Percentiles rank a stretch among this genome's conserved stretches.
Conservation (phyloP, 805 yeast genomes). For the Kuraishia cidri region DNA sequence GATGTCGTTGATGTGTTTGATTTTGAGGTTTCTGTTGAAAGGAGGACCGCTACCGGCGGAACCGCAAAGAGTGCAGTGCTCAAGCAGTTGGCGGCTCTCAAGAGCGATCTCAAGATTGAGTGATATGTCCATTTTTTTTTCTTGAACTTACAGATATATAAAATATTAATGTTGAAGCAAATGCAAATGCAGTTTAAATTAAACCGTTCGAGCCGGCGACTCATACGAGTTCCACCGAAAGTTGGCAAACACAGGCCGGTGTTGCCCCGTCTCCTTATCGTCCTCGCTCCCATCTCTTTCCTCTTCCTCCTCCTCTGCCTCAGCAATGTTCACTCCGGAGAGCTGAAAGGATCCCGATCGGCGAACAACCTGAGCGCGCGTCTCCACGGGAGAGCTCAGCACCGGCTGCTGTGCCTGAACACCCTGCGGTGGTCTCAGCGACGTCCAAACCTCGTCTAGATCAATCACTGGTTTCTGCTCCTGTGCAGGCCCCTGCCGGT, state of each 20-base stretch:
- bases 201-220: background rate
- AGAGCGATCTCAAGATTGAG: background rate
- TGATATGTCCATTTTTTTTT: background rate
- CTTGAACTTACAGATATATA: too few relatives aligned
- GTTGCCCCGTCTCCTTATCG: background rate
- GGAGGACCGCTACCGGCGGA: constrained; percentile 96
- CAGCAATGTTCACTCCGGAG: too few relatives aligned
- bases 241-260: background rate
- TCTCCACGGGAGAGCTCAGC: too few relatives aligned
- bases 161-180: too few relatives aligned
- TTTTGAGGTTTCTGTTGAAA: constrained; percentile 91
- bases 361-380: too few relatives aligned
- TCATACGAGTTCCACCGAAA: background rate
- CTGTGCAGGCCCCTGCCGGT: too few relatives aligned
- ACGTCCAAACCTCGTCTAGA: too few relatives aligned
- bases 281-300: background rate
- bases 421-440: too few relatives aligned
- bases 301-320: background rate
- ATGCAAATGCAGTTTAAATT: background rate
- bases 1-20: constrained; percentile 85
- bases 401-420: too few relatives aligned
- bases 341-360: too few relatives aligned
- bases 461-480: too few relatives aligned
- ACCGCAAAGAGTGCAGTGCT: constrained; percentile 88
- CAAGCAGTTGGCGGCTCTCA: constrained; percentile 43